Evolutionary conservation across 2,329 filamentous ascomycete species (phyloP), one percentile per base, ranked within the genome.

Genomic region (Aspergillus clavatus): DNA sequence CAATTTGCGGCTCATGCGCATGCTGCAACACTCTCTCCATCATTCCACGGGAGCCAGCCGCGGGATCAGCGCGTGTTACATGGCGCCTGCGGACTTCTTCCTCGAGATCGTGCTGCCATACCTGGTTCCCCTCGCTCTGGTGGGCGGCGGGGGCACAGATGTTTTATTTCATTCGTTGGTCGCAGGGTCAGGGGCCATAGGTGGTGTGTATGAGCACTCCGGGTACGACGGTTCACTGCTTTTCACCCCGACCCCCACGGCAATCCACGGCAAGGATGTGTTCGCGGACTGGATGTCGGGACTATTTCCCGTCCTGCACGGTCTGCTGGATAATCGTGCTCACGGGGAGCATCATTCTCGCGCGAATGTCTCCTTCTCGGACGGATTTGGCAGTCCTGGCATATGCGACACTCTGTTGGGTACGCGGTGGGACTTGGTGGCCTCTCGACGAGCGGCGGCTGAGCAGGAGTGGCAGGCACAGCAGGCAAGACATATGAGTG

Each of bases 351-450:
- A 39, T 27, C 37, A 39, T 28, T 18, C 38, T 14, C 38, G 23
- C n/a, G 26, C 23, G 2, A 40, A 28, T n/a, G 40, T 42, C 8
- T 42, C 40, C 7, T 42, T 42, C 11, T 42, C 40, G 3, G 28
- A 42, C 18, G 40, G 28, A 3, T 42, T 42, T 10, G 40, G 28
- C 23, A 42, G 40, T 19, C 40, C 40, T 1, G 40, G 28, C 1
- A 18, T 42, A 2, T 42, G 40, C 7, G 40, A 42, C 18, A 33
- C 11, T 7, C 29, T 36, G 18, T 36, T 42, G 8, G 40, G 40
- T 12, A 42, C 40, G 28, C 40, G 40, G 7, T 42, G 40, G 40
- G 40, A 42, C 19, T 16, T 42, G 40, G 31, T 33, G 31, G 16
- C 27, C 3, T 10, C 26, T 16, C 40, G 22, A 6, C 18, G 28